A percentile compares a stretch with the other conserved stretches of the same genome.
phyloP scores from a whole-genome alignment of 768 basidiomycete species.

The Calocera viscosa region DNA sequence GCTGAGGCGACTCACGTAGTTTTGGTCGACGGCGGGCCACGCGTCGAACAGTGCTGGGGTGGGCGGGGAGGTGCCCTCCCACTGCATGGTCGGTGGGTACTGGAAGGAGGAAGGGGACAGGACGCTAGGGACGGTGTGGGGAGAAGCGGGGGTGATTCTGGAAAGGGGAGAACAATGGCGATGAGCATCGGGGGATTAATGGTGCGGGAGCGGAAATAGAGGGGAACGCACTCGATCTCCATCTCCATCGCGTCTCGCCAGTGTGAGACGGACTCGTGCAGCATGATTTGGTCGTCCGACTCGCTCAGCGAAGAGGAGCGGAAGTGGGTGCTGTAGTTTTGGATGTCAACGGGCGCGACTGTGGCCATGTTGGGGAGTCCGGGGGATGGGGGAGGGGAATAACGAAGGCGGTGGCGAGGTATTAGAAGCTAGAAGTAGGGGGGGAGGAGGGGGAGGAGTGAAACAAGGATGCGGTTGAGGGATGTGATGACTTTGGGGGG shows the following conservation, averaged over 20 bases:
- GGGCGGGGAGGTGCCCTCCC: conserved; percentile 5
- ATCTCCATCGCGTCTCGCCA: conserved; percentile 4
- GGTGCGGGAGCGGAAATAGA: not conserved
- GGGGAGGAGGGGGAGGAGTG: not conserved
- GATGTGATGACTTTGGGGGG: not conserved
- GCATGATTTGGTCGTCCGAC: conserved; percentile 1
- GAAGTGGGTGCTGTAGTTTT: not conserved
- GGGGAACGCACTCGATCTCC: not conserved
- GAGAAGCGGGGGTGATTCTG: conserved; percentile 2
- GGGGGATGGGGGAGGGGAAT: not conserved
- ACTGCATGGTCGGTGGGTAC: not conserved
- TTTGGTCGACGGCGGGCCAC: not conserved
- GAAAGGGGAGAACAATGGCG: not conserved
- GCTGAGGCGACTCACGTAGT: conserved; percentile 8
- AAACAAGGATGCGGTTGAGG: not conserved
- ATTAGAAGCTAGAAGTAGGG: not conserved
- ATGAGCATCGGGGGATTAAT: not conserved
- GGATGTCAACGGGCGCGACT: not conserved
- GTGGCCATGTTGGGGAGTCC: not conserved
- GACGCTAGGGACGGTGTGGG: not conserved
- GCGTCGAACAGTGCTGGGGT: not conserved
- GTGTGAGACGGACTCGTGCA: not conserved
- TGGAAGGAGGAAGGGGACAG: not conserved
- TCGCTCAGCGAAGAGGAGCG: conserved; percentile 8
- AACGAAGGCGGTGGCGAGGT: not conserved